Conservation (phyloP, 2,329 filamentous ascomycete genomes). For the Incumbomyces lentus region DNA sequence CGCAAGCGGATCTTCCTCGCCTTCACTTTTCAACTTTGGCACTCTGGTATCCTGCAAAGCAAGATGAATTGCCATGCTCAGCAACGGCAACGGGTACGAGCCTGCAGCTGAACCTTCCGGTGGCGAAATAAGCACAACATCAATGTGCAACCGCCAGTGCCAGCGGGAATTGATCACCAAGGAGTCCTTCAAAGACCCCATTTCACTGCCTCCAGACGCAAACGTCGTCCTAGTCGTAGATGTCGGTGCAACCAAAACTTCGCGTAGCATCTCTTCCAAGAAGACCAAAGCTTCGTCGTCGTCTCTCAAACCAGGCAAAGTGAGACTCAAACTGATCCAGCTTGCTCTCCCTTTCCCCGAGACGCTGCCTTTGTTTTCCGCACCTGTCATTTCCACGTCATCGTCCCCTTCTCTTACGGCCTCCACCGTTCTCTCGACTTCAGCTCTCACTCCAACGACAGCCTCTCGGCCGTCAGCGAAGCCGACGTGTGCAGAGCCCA, state of each 20-base stretch:
- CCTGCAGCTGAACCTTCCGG: conserved; percentile 32
- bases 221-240: neutral
- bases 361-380: conserved; percentile 15
- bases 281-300: conserved; percentile 86
- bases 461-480: conserved; percentile 94
- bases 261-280: conserved; percentile 74
- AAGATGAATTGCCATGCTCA: conserved; percentile 87
- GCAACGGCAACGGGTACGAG: conserved; percentile 67
- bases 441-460: conserved; percentile 88
- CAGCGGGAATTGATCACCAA: conserved; percentile 82
- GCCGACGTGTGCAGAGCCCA: conserved; percentile 86
- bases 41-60: conserved; percentile 80
- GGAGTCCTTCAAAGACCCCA: conserved; percentile 44
- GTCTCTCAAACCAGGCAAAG: conserved; percentile 82
- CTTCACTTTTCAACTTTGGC: conserved; percentile 74
- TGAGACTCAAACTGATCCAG: conserved; percentile 85
- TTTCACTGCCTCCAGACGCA: neutral
- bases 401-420: conserved; percentile 23
- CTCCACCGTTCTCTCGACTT: conserved; percentile 64
- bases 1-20: conserved; percentile 93
- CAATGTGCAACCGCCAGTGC: conserved; percentile 93
- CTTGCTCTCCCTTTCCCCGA: conserved; percentile 42
- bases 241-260: conserved; percentile 62
- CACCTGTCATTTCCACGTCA: conserved; percentile 12
- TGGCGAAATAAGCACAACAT: conserved; percentile 66